Evolutionary conservation across 345 rosid genomes (phyloP), one percentile per base, ranked within the genome.

Genomic region (Camelina hispida): DNA sequence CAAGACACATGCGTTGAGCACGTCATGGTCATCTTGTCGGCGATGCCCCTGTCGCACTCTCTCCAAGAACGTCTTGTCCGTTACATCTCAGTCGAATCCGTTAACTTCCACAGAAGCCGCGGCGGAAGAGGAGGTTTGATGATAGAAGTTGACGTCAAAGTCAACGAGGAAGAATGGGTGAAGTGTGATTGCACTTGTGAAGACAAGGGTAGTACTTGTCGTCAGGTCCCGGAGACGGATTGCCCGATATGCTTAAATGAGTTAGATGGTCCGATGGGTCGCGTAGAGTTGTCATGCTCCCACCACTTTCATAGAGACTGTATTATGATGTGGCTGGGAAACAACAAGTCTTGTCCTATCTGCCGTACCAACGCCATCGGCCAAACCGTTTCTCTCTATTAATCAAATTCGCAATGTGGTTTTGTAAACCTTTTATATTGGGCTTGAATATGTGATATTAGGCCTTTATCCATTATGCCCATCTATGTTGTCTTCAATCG

Each of bases 21-120:
- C 22, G 69, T 72, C 61, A 62, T 62, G 69, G 25, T 62, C 40
- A 46, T 62, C 38, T 61, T 72, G 68, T 72, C 76, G 4, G 68
- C 17, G 61, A 25, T 72, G 43, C 2, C 25, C 40, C 76, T 72
- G n/a, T 61, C 52, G 9, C 51, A 59, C 12, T 8, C 12, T 12
- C 51, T 30, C 16, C 75, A 71, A 48, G 68, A 71, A 50, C 18
- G 30, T 38, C 16, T 71, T 50, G 60, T 61, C 40, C 10, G 14
- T 6, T 51, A 61, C 14, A 71, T 71, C 52, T 37, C 75, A 46
- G 35, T 34, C 0, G 37, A 58, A 14, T 70, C 15, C 11, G 47
- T 70, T 1, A 46, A 34, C 0, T 58, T 70, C 20, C 58, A 15
- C 9, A 32, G 15, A 18, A 18, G 15, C 20, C 3, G 15, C 14